phyloP scores from a whole-genome alignment of 768 basidiomycete species.

The Coprinellus micaceus region DNA sequence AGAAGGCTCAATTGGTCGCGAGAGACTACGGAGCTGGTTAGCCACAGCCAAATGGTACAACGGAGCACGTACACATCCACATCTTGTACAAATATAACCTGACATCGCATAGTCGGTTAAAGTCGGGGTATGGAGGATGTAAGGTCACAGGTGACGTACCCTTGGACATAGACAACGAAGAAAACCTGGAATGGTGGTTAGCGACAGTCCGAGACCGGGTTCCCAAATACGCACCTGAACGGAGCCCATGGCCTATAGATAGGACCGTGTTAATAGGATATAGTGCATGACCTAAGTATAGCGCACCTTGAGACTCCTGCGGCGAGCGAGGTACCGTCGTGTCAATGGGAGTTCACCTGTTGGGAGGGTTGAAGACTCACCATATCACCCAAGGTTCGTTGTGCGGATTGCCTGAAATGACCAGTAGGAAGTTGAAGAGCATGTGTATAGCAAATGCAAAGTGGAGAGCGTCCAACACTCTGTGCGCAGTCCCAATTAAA shows the following conservation, averaged over 20 bases:
- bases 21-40: not conserved
- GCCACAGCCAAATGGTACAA: not conserved
- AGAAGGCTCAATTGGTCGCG: not conserved
- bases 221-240: conserved; percentile 15
- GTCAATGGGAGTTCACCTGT: not conserved
- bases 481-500: conserved; percentile 1
- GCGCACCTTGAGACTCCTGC: conserved; percentile 30
- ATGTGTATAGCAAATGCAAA: conserved; percentile 25
- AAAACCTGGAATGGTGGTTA: conserved; percentile 15
- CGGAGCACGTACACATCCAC: conserved; percentile 23
- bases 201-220: not conserved
- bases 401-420: conserved; percentile 17
- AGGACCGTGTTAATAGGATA: not conserved
- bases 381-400: conserved; percentile 18
- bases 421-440: conserved; percentile 23
- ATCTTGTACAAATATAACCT: conserved; percentile 31
- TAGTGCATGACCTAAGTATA: not conserved
- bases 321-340: not conserved
- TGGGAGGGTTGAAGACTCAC: conserved; percentile 13
- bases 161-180: conserved; percentile 28
- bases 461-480: conserved; percentile 25
- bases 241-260: conserved; percentile 18
- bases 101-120: too few relatives aligned
- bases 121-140: too few relatives aligned
- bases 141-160: conserved; percentile 17